Conservation (phyloP, 2,329 filamentous ascomycete genomes). For the Aspergillus sp. region DNA sequence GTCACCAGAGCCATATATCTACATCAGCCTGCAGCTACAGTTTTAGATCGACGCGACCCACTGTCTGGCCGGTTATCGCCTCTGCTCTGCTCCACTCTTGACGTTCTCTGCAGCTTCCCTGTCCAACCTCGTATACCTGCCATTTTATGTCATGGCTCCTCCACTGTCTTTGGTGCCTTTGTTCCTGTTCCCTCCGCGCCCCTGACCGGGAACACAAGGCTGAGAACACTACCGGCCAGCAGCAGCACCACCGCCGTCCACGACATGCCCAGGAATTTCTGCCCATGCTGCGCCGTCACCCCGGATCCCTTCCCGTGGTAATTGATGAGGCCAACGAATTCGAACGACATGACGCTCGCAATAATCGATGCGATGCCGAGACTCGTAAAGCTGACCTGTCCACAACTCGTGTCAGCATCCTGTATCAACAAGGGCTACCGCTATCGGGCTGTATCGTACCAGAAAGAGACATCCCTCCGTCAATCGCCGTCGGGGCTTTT, state of each 20-base stretch:
- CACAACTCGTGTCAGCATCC: slow-evolving; percentile 1
- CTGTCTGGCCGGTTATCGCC: too few relatives aligned
- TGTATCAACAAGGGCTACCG: not conserved
- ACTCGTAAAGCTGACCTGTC: slow-evolving; percentile 44
- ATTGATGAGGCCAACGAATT: slow-evolving; percentile 46
- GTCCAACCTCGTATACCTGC: too few relatives aligned
- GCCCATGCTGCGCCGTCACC: slow-evolving; percentile 41
- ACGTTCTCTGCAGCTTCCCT: too few relatives aligned
- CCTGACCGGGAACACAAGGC: slow-evolving; percentile 19
- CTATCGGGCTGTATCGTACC: too few relatives aligned
- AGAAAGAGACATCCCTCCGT: too few relatives aligned
- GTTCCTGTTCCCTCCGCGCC: too few relatives aligned
- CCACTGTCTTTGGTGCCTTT: too few relatives aligned
- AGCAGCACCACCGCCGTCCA: slow-evolving; percentile 45
- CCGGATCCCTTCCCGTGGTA: slow-evolving; percentile 43
- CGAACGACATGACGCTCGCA: slow-evolving; percentile 52
- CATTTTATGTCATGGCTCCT: too few relatives aligned
- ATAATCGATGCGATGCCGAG: slow-evolving; percentile 68
- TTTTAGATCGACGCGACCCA: too few relatives aligned
- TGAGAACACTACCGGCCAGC: slow-evolving; percentile 20
- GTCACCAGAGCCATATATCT: too few relatives aligned
- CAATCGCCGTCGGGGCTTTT: not conserved
- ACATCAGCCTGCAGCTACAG: too few relatives aligned
- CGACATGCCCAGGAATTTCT: slow-evolving; percentile 49
- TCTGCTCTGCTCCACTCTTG: too few relatives aligned